Evolutionary conservation across 2,329 filamentous ascomycete genomes (phyloP), one percentile per base, ranked within the genome.

Genomic region (Berkeleyomyces rouxiae): DNA sequence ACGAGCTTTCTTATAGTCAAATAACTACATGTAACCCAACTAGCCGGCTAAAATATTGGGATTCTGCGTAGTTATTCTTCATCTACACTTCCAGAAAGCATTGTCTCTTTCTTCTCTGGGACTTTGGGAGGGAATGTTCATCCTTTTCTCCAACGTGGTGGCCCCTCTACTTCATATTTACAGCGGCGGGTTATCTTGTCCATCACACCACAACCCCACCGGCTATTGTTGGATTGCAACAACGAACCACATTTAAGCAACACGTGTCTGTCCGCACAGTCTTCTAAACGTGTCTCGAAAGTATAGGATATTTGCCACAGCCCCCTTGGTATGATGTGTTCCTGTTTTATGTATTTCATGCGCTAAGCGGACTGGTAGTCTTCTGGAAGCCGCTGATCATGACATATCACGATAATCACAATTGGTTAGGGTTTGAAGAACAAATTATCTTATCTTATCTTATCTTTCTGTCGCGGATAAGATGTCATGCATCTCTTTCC

Each of bases 401-500:
- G 10, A 16, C 44, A n/a, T 16, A 1, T 47, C 6, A 5, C 44
- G 1, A 47, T 47, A 6, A 3, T 16, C 44, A 2, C 49, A 53
- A 9, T 10, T 9, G 1, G 9, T 1, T 43, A 43, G 42, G 51
- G 51, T 36, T 36, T 57, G 9, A 10, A 16, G 5, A 42, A 11
- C 42, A 7, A 43, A 3, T 16, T n/a, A 39, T 44, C 42, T 49
- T 60, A 46, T 49, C 42, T 49, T 49, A 33, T 37, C 58, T 47
- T 36, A 10, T 11, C 9, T 16, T 39, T n/a, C 23, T 47, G 11
- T 11, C 37, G 9, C 37, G 39, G 61, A 63, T 63, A 63, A 59
- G 61, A 59, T 36, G 11, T 53, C 57, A 43, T 59, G 49, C 53
- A 33, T 10, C 39, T 59, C 42, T 39, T 63, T 59, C 51, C 61